phyloP scores from a whole-genome alignment of 257 asterid species.

The Phtheirospermum japonicum region DNA sequence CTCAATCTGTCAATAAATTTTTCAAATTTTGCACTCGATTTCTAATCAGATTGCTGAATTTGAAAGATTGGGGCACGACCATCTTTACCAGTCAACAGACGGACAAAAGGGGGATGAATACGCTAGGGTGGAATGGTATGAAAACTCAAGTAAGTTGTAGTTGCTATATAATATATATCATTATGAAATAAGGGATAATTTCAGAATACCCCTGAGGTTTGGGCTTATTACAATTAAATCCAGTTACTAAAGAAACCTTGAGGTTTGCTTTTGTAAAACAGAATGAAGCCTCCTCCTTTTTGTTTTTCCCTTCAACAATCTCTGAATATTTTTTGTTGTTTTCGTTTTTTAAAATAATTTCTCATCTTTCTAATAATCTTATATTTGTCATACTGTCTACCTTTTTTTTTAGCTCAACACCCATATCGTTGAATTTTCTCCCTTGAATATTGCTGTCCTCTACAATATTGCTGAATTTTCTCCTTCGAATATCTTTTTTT shows the following conservation, averaged over 20 bases:
- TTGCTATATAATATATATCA: not conserved
- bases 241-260: not conserved
- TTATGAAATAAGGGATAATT: not conserved
- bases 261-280: not conserved
- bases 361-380: not conserved
- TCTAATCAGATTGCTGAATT: constrained; percentile 50
- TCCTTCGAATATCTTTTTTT: no score
- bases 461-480: no score
- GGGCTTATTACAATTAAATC: not conserved
- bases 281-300: not conserved
- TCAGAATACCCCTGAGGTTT: not conserved
- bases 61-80: constrained; percentile 55
- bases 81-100: constrained; percentile 46
- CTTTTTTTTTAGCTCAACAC: not conserved
- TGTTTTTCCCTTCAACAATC: no score
- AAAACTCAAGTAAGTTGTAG: constrained; percentile 46
- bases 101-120: constrained; percentile 49
- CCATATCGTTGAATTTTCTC: no score
- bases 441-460: no score
- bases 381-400: not conserved
- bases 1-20: not conserved
- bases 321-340: no score
- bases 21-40: constrained; percentile 36
- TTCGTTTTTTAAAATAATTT: not conserved
- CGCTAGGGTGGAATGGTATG: constrained; percentile 55